Percentiles rank a stretch among this genome's conserved stretches.
Evolutionary conservation across 176 grass and related monocot genomes (phyloP).

Genomic region (Triticum monococcum): DNA sequence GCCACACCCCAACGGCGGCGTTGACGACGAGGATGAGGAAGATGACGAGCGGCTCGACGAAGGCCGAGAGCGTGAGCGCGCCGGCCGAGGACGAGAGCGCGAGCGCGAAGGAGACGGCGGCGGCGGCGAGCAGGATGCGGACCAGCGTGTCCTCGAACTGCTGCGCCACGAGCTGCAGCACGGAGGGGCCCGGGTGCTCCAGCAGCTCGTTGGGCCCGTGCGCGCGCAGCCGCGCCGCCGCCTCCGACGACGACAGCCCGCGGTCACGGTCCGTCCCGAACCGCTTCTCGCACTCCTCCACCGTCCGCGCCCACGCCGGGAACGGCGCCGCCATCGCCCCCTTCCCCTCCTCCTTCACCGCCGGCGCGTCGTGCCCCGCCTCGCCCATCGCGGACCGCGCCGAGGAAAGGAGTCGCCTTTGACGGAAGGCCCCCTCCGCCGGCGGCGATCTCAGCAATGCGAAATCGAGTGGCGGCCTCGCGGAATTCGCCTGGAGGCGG

Average conservation of each 20-base stretch:
- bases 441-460: neutral
- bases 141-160: slow-evolving; percentile 96
- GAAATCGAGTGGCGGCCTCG: neutral
- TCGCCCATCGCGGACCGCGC: slow-evolving; percentile 51
- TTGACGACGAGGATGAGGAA: slow-evolving; percentile 93
- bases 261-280: neutral
- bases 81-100: slow-evolving; percentile 53
- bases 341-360: neutral
- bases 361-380: slow-evolving; percentile 40
- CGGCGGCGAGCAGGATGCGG: slow-evolving; percentile 76
- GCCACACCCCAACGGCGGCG: slow-evolving; percentile 87
- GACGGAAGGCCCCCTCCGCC: neutral
- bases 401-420: no score
- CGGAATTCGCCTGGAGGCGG: neutral
- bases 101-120: slow-evolving; percentile 85
- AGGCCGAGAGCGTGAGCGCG: slow-evolving; percentile 53
- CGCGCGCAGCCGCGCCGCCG: slow-evolving; percentile 19
- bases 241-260: slow-evolving; percentile 49
- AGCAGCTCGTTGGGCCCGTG: slow-evolving; percentile 71
- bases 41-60: slow-evolving; percentile 94
- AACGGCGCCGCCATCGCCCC: slow-evolving; percentile 1
- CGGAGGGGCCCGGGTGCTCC: slow-evolving; percentile 75
- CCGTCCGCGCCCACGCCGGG: slow-evolving; percentile 75
- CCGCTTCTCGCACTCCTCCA: slow-evolving; percentile 54
- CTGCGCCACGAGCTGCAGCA: slow-evolving; percentile 54